Base-by-base conservation (phyloP, 257 asterid species). In the Apocynum venetum region DNA sequence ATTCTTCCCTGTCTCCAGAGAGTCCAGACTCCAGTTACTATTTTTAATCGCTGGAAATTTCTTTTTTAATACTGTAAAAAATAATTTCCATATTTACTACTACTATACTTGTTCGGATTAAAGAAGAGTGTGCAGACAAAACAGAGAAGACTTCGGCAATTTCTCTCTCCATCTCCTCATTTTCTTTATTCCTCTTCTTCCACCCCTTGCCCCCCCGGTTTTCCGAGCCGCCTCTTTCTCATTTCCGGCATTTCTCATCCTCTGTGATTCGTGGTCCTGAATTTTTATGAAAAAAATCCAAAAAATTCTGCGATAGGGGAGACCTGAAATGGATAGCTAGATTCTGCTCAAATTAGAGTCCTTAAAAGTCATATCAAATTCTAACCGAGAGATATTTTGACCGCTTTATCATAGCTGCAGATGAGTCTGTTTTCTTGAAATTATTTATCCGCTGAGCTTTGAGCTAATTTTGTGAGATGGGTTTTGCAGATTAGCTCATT, bases 401-500 rank as follows among this genome's bases (percentile, higher is more conserved):
- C 38, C n/a, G n/a, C 38, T 51, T 59, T 49, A 25, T 25, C 31
- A 25, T 25, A 25, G 31, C 59, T 66, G 38, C 76, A 41, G 31
- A 63, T 25, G 53, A 11, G 49, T 76, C 46, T 72, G 71, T 31
- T 80, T 48, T 14, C 78, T 31, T n/a, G 49, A 25, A 38, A 49
- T 41, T 77, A 12, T 44, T 41, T 25, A 64, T 63, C 25, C 12
- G 1, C 52, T 72, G 72, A 66, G 70, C 3, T 76, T 79, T 76
- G 38, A 79, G 81, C 53, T 66, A 78, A 17, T 78, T 74, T 5
- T 56, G 61, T 41, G 64, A 43, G 57, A 51, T 66, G 76, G 76
- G 75, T 63, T 82, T 76, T 49, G 56, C 3, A 48, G 25, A 60
- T 65, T 76, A 52, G 84, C 80, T 77, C 74, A 25, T 77, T 48